phyloP scores from a whole-genome alignment of 2,329 filamentous ascomycete species.

The Teratosphaeriaceae sp. region DNA sequence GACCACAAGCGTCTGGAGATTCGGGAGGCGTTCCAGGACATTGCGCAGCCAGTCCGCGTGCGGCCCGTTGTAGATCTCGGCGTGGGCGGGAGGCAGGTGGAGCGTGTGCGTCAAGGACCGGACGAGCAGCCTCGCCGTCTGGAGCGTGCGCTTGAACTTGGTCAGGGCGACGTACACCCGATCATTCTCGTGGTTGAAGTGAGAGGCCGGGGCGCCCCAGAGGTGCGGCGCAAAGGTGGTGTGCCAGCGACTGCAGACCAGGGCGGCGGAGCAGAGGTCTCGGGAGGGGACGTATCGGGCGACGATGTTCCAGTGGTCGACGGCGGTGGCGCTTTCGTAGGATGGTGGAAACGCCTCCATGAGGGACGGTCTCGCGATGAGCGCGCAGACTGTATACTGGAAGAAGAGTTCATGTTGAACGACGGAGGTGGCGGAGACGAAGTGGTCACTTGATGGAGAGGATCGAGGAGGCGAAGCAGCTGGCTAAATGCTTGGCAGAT shows the following conservation, averaged over 20 bases:
- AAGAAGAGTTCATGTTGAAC: too few relatives aligned
- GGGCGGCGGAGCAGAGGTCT: slow-evolving; percentile 49
- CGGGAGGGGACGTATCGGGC: slow-evolving; percentile 51
- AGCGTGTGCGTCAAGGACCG: slow-evolving; percentile 55
- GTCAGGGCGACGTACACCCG: slow-evolving; percentile 56
- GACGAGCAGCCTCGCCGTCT: slow-evolving; percentile 46
- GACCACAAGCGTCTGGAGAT: slow-evolving; percentile 54
- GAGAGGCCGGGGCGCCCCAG: slow-evolving; percentile 57
- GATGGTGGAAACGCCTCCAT: slow-evolving; percentile 56
- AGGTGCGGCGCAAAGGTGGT: slow-evolving; percentile 51
- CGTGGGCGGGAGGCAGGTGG: slow-evolving; percentile 53
- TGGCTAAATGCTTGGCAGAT: too few relatives aligned
- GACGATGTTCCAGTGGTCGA: slow-evolving; percentile 50
- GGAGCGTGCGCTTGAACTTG: slow-evolving; percentile 51
- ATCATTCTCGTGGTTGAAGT: slow-evolving; percentile 55
- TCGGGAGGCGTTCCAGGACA: slow-evolving; percentile 51
- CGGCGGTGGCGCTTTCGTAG: slow-evolving; percentile 51
- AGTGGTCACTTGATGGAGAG: too few relatives aligned
- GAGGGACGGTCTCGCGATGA: too few relatives aligned
- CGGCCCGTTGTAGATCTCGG: slow-evolving; percentile 55
- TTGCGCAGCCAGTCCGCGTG: slow-evolving; percentile 54
- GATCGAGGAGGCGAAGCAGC: too few relatives aligned
- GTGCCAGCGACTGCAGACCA: slow-evolving; percentile 54
- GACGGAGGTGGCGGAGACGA: too few relatives aligned
- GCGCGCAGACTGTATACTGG: too few relatives aligned